phyloP scores from a whole-genome alignment of 176 grass and related monocot species.

The Olyra latifolia region DNA sequence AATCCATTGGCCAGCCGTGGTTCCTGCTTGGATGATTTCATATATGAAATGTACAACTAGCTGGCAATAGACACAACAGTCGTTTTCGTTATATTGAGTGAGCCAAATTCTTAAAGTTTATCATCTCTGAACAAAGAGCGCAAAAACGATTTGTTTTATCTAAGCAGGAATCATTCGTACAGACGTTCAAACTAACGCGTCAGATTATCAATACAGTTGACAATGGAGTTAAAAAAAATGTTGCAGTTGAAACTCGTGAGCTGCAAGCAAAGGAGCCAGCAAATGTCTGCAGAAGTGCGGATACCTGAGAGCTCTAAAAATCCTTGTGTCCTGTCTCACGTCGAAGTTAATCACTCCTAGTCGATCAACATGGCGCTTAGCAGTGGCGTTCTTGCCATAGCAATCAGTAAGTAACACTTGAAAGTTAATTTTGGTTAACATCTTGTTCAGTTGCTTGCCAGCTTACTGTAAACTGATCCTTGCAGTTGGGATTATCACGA shows the following conservation, averaged over 20 bases:
- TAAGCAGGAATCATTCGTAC: background rate
- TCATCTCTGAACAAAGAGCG: background rate
- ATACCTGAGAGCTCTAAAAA: background rate
- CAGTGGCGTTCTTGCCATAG: background rate
- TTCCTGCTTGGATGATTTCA: background rate
- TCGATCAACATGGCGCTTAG: background rate
- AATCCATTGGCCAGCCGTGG: too few relatives aligned
- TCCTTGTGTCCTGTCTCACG: background rate
- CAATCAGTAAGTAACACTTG: constrained; percentile 28
- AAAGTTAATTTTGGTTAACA: background rate
- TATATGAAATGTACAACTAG: background rate
- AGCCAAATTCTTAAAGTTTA: background rate
- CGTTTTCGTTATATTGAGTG: background rate
- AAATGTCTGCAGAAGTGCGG: background rate
- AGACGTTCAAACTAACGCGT: background rate
- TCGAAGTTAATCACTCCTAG: background rate
- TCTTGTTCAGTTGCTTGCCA: background rate
- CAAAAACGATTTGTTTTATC: background rate
- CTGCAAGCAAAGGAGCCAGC: background rate
- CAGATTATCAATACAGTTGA: background rate
- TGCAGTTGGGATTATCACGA: constrained; percentile 24
- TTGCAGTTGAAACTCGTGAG: background rate
- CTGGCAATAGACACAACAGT: background rate
- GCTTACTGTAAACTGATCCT: background rate
- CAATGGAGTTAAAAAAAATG: background rate